Conservation (phyloP, 805 yeast genomes). For the Nakazawaea laoshanensis region DNA sequence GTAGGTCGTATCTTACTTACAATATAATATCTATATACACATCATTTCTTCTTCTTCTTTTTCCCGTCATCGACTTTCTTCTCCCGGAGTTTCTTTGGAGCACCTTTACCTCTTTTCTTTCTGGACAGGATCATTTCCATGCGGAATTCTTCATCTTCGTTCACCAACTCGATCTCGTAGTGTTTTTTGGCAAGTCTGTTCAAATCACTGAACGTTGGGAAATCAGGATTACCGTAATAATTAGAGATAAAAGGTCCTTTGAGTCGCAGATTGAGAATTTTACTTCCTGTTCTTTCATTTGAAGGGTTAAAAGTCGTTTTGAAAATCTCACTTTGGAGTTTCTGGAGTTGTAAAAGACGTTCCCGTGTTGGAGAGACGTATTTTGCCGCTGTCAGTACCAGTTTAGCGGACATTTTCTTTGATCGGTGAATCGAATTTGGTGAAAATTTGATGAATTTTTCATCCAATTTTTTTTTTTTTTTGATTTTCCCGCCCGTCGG, state of each 20-base stretch:
- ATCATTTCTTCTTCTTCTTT: conserved; percentile 27
- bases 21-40: background rate
- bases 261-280: conserved; percentile 57
- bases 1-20: conserved; percentile 18
- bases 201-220: conserved; percentile 56
- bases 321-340: conserved; percentile 58
- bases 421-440: too few relatives aligned
- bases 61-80: conserved; percentile 28
- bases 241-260: conserved; percentile 63
- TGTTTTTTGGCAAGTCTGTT: conserved; percentile 36
- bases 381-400: background rate
- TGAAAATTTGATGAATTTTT: too few relatives aligned
- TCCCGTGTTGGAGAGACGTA: conserved; percentile 25
- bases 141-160: conserved; percentile 66
- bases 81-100: conserved; percentile 63
- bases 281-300: conserved; percentile 61
- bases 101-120: conserved; percentile 85
- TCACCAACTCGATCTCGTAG: conserved; percentile 42
- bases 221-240: conserved; percentile 70
- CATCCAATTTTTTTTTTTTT: background rate
- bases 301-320: conserved; percentile 65
- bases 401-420: conserved; percentile 8
- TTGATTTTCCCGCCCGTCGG: conserved; percentile 2
- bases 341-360: conserved; percentile 48
- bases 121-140: conserved; percentile 52